Conservation (phyloP, 108 stramenopile species). For the Epithemia pelagica region DNA sequence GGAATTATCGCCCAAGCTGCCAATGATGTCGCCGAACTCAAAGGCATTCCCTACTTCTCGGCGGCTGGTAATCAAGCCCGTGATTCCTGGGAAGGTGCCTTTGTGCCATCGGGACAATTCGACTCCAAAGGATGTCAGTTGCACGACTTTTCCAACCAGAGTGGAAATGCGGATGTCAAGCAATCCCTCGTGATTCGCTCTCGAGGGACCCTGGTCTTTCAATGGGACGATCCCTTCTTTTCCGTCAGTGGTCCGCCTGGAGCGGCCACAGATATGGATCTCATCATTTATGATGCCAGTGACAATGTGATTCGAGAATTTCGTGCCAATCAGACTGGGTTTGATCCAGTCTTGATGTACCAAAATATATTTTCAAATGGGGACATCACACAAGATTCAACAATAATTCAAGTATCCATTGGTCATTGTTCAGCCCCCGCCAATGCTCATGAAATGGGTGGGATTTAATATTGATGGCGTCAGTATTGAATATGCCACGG, state of each 20-base stretch:
- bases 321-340: background rate
- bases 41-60: slow-evolving; percentile 23
- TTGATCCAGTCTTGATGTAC: background rate
- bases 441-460: background rate
- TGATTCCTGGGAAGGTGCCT: background rate
- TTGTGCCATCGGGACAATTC: background rate
- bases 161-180: background rate
- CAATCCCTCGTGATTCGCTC: background rate
- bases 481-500: background rate
- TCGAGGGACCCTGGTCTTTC: background rate
- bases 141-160: background rate
- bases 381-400: too few species aligned
- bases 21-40: slow-evolving; percentile 3
- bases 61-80: slow-evolving; percentile 15
- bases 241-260: slow-evolving; percentile 4
- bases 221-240: slow-evolving; percentile 14
- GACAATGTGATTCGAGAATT: background rate
- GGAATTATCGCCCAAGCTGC: background rate
- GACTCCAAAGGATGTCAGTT: background rate
- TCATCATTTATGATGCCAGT: background rate
- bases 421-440: background rate
- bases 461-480: background rate
- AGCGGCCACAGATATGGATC: background rate
- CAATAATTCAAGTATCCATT: background rate
- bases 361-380: too few species aligned